Conservation (phyloP, 2,329 filamentous ascomycete species). For the Anthostomella pinea region DNA sequence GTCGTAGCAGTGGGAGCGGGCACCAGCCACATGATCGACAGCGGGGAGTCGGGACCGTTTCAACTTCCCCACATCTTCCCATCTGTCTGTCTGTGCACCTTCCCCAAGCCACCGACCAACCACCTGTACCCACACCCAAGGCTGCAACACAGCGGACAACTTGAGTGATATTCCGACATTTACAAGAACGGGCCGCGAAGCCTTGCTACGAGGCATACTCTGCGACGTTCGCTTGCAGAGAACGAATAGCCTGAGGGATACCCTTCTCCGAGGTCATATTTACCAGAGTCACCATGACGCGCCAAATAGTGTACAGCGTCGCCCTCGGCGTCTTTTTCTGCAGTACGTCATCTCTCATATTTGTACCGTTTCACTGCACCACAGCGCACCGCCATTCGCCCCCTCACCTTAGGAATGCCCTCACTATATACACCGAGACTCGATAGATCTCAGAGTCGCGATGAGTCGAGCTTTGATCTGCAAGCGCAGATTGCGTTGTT, state of each 20-base stretch:
- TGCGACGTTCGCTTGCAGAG: too few species aligned
- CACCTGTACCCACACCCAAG: not conserved
- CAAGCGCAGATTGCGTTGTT: not conserved
- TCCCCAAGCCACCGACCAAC: not conserved
- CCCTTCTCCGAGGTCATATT: too few species aligned
- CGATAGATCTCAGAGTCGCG: too few species aligned
- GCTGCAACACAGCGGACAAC: not conserved
- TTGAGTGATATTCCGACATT: not conserved
- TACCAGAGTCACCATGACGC: conserved; percentile 45
- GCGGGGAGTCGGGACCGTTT: not conserved
- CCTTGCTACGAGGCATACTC: not conserved
- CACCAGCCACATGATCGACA: conserved; percentile 1
- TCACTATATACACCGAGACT: not conserved
- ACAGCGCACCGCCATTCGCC: conserved; percentile 4
- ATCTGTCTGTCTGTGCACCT: not conserved
- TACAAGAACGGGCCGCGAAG: not conserved
- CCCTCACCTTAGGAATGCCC: conserved; percentile 1
- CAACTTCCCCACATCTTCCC: not conserved
- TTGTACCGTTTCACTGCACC: conserved; percentile 9
- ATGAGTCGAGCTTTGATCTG: not conserved
- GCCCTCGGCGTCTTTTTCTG: conserved; percentile 40
- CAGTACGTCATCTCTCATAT: conserved; percentile 35
- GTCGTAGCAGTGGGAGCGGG: too few species aligned
- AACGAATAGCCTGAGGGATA: too few species aligned
- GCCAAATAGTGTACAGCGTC: conserved; percentile 39